Evolutionary conservation across 148 eudicot species (phyloP), one percentile per base, ranked within the genome.

Genomic region (Agrostemma githago): DNA sequence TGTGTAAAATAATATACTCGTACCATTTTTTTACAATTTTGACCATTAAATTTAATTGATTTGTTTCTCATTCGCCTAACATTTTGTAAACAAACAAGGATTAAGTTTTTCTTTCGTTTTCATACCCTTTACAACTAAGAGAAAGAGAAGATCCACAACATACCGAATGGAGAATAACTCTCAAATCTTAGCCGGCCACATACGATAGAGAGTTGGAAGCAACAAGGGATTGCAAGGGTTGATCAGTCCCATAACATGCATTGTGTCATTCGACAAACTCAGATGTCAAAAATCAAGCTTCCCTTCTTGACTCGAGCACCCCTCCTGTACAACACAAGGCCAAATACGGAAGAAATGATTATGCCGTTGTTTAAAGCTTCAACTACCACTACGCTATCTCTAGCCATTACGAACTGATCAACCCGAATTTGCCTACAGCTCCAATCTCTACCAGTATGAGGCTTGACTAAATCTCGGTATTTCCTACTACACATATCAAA

Each of bases 271-370:
- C 68, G 72, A 81, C 70, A 34, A 80, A 46, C 77, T 68, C 71
- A 69, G 48, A 62, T 65, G 66, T 72, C 70, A 67, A n/a, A n/a
- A 78, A 83, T 81, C 82, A 74, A 79, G 71, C 75, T 48, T 72
- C 81, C 74, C 77, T 78, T 83, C 73, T 62, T 72, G 70, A 71
- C 75, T 73, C 75, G 77, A 82, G 82, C 93, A 80, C 83, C 86
- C 83, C 90, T 91, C 97, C 97, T 92, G 98, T 90, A 90, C 90
- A 90, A 92, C 91, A 90, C 88, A 93, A 90, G 89, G 90, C 82
- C 86, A 92, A 90, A 87, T 87, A 84, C 92, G 83, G 84, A 87
- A 85, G 87, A 87, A 89, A 88, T 83, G 84, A 85, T 89, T 93
- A 93, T 90, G 92, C 87, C 93, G 80, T 75, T 76, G 73, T 84